Base-by-base conservation (phyloP, 148 eudicot genomes). In the Rheum nobile region DNA sequence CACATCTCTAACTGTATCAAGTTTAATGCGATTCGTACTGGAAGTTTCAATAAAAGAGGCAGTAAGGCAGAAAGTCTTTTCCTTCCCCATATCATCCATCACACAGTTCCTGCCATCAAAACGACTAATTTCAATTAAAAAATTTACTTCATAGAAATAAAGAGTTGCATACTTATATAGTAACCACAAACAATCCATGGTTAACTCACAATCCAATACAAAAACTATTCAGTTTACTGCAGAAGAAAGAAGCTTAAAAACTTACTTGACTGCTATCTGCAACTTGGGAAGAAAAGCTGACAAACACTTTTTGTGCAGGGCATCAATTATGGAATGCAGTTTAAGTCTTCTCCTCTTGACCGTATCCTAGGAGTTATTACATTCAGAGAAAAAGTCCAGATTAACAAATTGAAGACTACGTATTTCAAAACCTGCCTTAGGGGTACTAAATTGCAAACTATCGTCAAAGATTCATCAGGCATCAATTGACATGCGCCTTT, bases 191-290 rank as follows among this genome's bases (percentile, higher is more conserved):
- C 24, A 48, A 48, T 48, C 17, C 24, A 48, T 1, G 55, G 22
- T 17, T n/a, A 17, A 14, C 22, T 55, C 65, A 26, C 31, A 55
- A 10, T 26, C 65, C 65, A 55, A 10, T 55, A 10, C 13, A 55
- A 55, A 55, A 9, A 1, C 32, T 26, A 55, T 2, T 50, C 55
- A 55, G 32, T 63, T 31, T 38, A 39, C n/a, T n/a, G 14, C 46
- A 70, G 32, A 70, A 70, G 72, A 41, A 67, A 34, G 43, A 67
- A 35, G 39, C 24, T 67, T 3, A 10, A 41, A 65, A 46, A 42
- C 91, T 79, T 86, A 95, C 98, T 82, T 86, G 85, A 80, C 71
- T 29, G 63, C 35, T 77, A 91, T 87, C 72, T 80, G 84, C 83
- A 91, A 80, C 9, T 85, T 78, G 61, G 89, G 86, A 70, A 87